These are phyloP conservation scores for Coriaria nepalensis DNA, from an alignment of 306 rosid genomes.

Conservation along the genomic window DNA sequence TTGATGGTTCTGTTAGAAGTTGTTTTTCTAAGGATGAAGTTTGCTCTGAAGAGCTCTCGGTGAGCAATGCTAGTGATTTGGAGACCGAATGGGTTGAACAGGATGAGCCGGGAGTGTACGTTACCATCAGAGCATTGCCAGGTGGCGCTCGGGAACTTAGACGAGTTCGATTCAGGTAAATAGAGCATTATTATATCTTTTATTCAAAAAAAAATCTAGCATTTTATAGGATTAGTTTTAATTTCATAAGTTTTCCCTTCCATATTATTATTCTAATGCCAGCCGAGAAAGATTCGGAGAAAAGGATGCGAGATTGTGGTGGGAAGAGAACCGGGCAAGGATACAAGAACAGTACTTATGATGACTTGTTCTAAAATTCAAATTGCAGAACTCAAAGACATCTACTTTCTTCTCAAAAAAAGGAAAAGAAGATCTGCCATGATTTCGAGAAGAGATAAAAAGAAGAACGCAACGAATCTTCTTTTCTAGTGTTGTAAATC, in stretches of 20 bases:
- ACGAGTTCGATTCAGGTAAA: constrained; percentile 82
- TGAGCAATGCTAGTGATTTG: constrained; percentile 86
- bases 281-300: constrained; percentile 90
- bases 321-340: constrained; percentile 87
- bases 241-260: neutral
- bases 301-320: constrained; percentile 85
- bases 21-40: constrained; percentile 61
- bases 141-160: constrained; percentile 75
- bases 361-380: too few relatives aligned
- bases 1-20: constrained; percentile 63
- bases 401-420: too few relatives aligned
- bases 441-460: too few relatives aligned
- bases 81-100: constrained; percentile 86
- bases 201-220: neutral
- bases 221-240: neutral
- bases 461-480: too few relatives aligned
- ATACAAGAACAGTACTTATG: constrained; percentile 83
- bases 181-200: neutral
- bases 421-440: too few relatives aligned
- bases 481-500: too few relatives aligned
- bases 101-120: constrained; percentile 89
- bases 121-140: constrained; percentile 63
- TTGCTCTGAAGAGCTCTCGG: constrained; percentile 62
- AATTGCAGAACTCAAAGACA: too few relatives aligned
- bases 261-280: constrained; percentile 12